Percentiles rank a stretch among this genome's conserved stretches.
Evolutionary conservation across 108 stramenopile genomes (phyloP).

Genomic region (Nitzschia palea): DNA sequence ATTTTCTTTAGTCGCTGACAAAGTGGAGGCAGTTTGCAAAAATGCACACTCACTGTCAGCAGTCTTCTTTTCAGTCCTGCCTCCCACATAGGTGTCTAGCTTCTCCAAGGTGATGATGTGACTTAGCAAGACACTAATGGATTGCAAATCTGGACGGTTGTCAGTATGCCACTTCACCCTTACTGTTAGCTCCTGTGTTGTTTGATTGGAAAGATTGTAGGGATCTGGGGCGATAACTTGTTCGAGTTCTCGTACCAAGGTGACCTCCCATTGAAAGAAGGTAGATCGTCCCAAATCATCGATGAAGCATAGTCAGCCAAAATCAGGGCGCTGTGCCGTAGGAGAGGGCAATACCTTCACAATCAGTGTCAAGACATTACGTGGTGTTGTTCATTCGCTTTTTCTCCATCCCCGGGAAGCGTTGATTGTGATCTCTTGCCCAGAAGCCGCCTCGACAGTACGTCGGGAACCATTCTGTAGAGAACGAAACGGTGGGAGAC

Average conservation of each 20-base stretch:
- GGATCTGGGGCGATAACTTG: background rate
- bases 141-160: background rate
- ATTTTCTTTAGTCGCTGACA: no score
- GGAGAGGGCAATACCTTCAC: conserved; percentile 21
- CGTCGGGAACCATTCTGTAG: conserved; percentile 45
- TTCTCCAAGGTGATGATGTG: background rate
- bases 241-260: background rate
- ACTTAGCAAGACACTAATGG: background rate
- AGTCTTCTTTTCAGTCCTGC: no score
- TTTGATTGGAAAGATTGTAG: background rate
- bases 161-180: background rate
- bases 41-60: no score
- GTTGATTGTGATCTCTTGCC: conserved; percentile 35
- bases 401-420: conserved; percentile 38
- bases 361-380: conserved; percentile 41
- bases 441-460: conserved; percentile 7
- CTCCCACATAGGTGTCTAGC: background rate
- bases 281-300: conserved; percentile 40
- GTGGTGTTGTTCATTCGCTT: conserved; percentile 61
- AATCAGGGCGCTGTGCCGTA: conserved; percentile 56
- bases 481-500: background rate
- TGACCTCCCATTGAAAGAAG: background rate
- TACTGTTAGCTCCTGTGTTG: background rate
- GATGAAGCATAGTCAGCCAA: conserved; percentile 65
- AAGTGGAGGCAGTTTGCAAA: no score